phyloP scores from a whole-genome alignment of 2,329 filamentous ascomycete genomes.

The Aspergillus neoniger region DNA sequence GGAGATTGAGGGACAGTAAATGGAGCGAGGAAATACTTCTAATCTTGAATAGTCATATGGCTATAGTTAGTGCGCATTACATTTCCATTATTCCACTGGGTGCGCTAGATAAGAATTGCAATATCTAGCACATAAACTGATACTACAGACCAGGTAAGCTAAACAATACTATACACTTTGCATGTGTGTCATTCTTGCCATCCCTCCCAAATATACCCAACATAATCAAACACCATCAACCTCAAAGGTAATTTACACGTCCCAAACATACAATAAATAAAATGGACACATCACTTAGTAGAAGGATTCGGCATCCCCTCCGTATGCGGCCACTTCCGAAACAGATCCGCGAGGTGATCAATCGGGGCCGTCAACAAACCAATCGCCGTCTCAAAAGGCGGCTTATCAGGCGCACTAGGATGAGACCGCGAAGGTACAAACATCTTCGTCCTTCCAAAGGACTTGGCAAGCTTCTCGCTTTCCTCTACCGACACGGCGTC shows the following conservation, averaged over 20 bases:
- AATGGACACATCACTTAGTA: neutral
- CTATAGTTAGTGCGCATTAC: too few relatives aligned
- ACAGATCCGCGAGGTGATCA: constrained; percentile 56
- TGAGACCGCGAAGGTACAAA: constrained; percentile 56
- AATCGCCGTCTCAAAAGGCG: constrained; percentile 57
- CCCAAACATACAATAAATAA: too few relatives aligned
- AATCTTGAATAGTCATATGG: too few relatives aligned
- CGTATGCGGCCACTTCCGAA: constrained; percentile 46
- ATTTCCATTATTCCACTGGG: too few relatives aligned
- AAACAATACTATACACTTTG: too few relatives aligned
- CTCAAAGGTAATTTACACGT: too few relatives aligned
- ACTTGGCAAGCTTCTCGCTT: constrained; percentile 41
- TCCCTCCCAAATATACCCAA: too few relatives aligned
- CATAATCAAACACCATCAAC: too few relatives aligned
- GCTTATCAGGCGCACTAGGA: constrained; percentile 52
- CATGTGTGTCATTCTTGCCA: too few relatives aligned
- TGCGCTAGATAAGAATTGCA: too few relatives aligned
- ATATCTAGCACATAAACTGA: too few relatives aligned
- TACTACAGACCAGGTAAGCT: too few relatives aligned
- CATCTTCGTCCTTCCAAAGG: constrained; percentile 54
- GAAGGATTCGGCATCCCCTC: constrained; percentile 10
- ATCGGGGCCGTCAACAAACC: constrained; percentile 58
- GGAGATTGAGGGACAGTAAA: neutral
- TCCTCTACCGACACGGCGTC: constrained; percentile 35
- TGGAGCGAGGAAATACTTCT: neutral